phyloP scores from a whole-genome alignment of 805 yeast genomes.

The Zygotorulaspora sp. region DNA sequence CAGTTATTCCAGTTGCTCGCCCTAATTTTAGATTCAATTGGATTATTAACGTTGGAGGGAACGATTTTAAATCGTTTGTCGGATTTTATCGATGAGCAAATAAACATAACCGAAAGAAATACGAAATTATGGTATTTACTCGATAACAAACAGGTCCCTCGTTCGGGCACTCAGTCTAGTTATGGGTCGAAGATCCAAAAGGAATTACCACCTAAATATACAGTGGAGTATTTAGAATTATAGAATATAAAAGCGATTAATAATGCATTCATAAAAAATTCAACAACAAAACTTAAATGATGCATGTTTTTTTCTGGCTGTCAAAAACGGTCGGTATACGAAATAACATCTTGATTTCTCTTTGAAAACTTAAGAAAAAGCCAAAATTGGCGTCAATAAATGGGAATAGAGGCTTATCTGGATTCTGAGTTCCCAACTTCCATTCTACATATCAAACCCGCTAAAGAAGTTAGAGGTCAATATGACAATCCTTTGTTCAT shows the following conservation, averaged over 20 bases:
- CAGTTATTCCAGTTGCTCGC: constrained; percentile 32
- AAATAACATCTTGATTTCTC: too few species aligned
- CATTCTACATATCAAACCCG: constrained; percentile 15
- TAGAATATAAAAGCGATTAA: not conserved
- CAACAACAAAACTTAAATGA: too few species aligned
- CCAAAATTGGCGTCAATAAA: constrained; percentile 2
- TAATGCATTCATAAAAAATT: constrained; percentile 1
- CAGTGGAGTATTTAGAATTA: constrained; percentile 32
- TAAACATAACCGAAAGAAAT: constrained; percentile 28
- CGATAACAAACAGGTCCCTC: constrained; percentile 20
- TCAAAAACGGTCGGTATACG: too few species aligned
- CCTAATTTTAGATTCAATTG: constrained; percentile 34
- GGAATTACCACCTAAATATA: constrained; percentile 25
- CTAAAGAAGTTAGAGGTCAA: not conserved
- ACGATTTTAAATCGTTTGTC: constrained; percentile 23
- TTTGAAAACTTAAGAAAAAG: not conserved
- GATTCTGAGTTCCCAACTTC: constrained; percentile 20
- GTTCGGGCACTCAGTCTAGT: constrained; percentile 8
- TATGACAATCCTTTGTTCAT: constrained; percentile 41
- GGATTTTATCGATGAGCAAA: constrained; percentile 26
- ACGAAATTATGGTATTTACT: constrained; percentile 29
- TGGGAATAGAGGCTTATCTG: constrained; percentile 12
- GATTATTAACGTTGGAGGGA: constrained; percentile 33
- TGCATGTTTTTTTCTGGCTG: too few species aligned
- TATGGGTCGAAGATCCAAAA: constrained; percentile 10